Percentiles rank a stretch among this genome's conserved stretches.
Evolutionary conservation across 1,139 yeast genomes (phyloP).

Genomic region (Yamadazyma kanchanaburiensis): DNA sequence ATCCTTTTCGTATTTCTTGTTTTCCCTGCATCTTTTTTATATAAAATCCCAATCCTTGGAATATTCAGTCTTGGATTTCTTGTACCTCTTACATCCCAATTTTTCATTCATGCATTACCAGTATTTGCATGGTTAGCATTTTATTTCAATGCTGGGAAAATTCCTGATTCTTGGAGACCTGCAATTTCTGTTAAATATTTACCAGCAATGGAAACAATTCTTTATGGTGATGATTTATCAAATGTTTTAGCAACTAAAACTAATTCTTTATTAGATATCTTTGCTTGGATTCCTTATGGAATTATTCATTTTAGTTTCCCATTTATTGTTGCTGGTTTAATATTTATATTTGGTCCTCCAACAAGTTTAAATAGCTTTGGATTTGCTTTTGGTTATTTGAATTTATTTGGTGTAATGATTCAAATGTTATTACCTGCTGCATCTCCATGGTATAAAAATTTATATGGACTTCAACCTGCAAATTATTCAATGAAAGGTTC

Average conservation of each 20-base stretch:
- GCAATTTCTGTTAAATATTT: slow-evolving; percentile 85
- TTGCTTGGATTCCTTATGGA: slow-evolving; percentile 98
- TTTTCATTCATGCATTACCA: slow-evolving; percentile 83
- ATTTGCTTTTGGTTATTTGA: slow-evolving; percentile 97
- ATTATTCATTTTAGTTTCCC: slow-evolving; percentile 87
- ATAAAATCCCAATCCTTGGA: slow-evolving; percentile 40
- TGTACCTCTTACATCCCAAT: slow-evolving; percentile 79
- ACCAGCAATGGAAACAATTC: slow-evolving; percentile 91
- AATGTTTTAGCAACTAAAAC: slow-evolving; percentile 80
- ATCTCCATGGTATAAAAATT: slow-evolving; percentile 95
- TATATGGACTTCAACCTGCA: slow-evolving; percentile 87
- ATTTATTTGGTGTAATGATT: slow-evolving; percentile 73
- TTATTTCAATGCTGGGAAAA: slow-evolving; percentile 75
- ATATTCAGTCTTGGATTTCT: slow-evolving; percentile 43
- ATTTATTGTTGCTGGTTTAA: slow-evolving; percentile 74
- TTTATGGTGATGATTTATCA: slow-evolving; percentile 90
- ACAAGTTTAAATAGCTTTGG: slow-evolving; percentile 83
- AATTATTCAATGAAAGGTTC: slow-evolving; percentile 90
- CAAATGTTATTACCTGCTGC: slow-evolving; percentile 92
- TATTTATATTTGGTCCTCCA: slow-evolving; percentile 92
- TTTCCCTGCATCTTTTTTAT: slow-evolving; percentile 48
- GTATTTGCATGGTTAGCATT: slow-evolving; percentile 85
- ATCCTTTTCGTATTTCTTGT: slow-evolving; percentile 51
- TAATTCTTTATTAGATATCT: slow-evolving; percentile 63
- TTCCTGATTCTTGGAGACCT: slow-evolving; percentile 79